Evolutionary conservation across 768 basidiomycete species (phyloP), one percentile per base, ranked within the genome.

Genomic region (Cantharellus anzutake): DNA sequence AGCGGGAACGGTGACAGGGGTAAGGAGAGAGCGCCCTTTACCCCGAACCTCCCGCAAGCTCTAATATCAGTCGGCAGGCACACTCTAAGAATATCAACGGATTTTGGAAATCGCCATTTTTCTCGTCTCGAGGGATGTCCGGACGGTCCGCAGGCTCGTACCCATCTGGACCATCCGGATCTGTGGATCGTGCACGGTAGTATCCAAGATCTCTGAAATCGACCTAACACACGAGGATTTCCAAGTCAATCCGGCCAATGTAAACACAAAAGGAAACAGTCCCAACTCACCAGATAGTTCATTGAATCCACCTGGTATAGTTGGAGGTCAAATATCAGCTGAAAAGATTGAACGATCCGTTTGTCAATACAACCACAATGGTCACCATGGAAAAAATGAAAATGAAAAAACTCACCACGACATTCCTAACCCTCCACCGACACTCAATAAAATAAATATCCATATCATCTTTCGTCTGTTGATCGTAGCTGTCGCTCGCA

Each of bases 181-280:
- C 52, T 64, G 48, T 50, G 60, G 52, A 55, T 57, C 14, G 20
- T 48, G n/a, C 58, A 63, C 42, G 59, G 41, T 97, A 96, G 57
- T 91, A 86, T 68, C 90, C 92, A 70, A 96, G 90, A 74, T 98
- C 93, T 66, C 96, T 84, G 72, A 99, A 99, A 69, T 98, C 94
- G 60, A 99, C 96, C 44, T 48, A 48, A 48, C 11, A 48, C 11
- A 1, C 20, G 1, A 29, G 20, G 20, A 29, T 29, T 29, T 29
- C 20, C 20, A 29, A 29, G 20, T 29, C 20, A 29, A 29, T 29
- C 20, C 20, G 20, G 20, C 20, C 20, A 29, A 29, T 29, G 20
- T 29, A 29, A 29, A 29, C 20, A 29, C 20, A 29, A 29, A 29
- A 29, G 20, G 20, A 29, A 29, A 29, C 20, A 29, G 20, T 29